A percentile compares a stretch with the other conserved stretches of the same genome.
Evolutionary conservation across 768 basidiomycete species (phyloP).

Genomic region (Coprinellus micaceus): DNA sequence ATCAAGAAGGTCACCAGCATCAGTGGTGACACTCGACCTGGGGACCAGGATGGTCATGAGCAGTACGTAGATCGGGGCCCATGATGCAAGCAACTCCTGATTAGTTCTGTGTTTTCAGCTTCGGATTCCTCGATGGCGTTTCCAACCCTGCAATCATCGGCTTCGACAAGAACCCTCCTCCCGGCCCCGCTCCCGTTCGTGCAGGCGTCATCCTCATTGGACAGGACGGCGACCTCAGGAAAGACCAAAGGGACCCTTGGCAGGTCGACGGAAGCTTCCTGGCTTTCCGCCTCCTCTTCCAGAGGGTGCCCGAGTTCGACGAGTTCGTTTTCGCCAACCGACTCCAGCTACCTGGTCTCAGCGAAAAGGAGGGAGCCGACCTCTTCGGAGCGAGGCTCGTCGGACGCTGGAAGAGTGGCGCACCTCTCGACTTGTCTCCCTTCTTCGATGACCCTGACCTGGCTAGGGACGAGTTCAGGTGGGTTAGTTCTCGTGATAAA

Average conservation of each 20-base stretch:
- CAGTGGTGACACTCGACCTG: conserved; percentile 43
- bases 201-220: conserved; percentile 45
- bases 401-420: conserved; percentile 54
- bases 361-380: conserved; percentile 38
- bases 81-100: neutral
- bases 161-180: conserved; percentile 31
- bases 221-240: conserved; percentile 34
- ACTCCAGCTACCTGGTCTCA: conserved; percentile 27
- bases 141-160: conserved; percentile 46
- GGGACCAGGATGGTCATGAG: conserved; percentile 41
- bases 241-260: conserved; percentile 34
- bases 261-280: conserved; percentile 50
- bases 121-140: conserved; percentile 52
- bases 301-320: conserved; percentile 51
- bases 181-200: conserved; percentile 36
- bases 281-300: conserved; percentile 48
- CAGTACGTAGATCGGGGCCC: conserved; percentile 29
- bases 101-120: conserved; percentile 24
- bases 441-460: conserved; percentile 38
- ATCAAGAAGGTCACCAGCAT: conserved; percentile 36
- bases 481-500: neutral
- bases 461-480: conserved; percentile 34
- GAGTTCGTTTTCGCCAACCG: conserved; percentile 41
- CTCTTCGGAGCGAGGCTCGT: conserved; percentile 51
- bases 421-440: conserved; percentile 44